phyloP scores from a whole-genome alignment of 2,329 filamentous ascomycete genomes.

The Fusarium sp. region DNA sequence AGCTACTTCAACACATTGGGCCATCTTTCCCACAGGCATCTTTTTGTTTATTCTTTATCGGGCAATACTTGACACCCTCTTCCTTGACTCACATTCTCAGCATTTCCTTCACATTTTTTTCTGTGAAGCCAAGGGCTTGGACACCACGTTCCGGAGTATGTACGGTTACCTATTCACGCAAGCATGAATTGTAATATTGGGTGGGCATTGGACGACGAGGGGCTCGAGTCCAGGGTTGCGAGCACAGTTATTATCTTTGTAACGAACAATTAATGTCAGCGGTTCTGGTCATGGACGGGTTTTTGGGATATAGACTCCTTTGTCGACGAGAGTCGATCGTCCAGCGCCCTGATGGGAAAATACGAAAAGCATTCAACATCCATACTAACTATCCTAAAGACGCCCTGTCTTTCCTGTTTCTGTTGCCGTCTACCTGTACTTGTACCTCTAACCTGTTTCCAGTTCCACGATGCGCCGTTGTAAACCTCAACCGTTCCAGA shows the following conservation, averaged over 20 bases:
- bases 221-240: conserved; percentile 9
- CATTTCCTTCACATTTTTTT: conserved; percentile 22
- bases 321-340: conserved; percentile 12
- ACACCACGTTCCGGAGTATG: conserved; percentile 6
- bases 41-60: conserved; percentile 30
- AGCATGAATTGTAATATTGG: conserved; percentile 27
- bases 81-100: conserved; percentile 23
- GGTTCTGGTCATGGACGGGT: conserved; percentile 7
- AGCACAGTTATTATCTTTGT: conserved; percentile 28
- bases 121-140: conserved; percentile 7
- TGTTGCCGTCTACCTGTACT: conserved; percentile 2
- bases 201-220: conserved; percentile 21
- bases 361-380: conserved; percentile 33
- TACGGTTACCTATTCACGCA: conserved; percentile 11
- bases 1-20: conserved; percentile 15
- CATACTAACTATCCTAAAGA: not conserved
- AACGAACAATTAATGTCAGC: conserved; percentile 31
- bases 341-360: conserved; percentile 13
- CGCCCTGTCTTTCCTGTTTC: not conserved
- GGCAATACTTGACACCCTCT: conserved; percentile 16
- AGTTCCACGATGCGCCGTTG: conserved; percentile 7
- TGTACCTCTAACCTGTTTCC: conserved; percentile 2
- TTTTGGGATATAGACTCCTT: conserved; percentile 14
- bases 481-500: not conserved
- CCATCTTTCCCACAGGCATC: conserved; percentile 15